These are phyloP conservation scores for Pyrenochaeta sp. DNA, from an alignment of 2,329 filamentous ascomycete genomes.

Conservation along the genomic window DNA sequence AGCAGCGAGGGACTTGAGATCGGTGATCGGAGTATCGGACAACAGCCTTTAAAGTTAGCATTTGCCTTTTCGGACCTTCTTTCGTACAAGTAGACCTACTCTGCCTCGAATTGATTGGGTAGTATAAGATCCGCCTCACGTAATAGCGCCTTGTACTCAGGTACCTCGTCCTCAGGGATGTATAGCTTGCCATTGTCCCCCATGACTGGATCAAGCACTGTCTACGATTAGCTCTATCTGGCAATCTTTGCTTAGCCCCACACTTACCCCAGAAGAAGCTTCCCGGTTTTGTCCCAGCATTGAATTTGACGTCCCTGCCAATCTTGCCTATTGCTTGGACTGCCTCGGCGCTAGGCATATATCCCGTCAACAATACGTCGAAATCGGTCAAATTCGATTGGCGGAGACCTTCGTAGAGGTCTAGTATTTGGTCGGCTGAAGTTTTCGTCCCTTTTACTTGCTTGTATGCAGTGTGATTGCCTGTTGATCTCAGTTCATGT, in stretches of 20 bases:
- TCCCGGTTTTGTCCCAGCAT: constrained; percentile 69
- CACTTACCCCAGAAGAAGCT: constrained; percentile 86
- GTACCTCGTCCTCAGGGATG: constrained; percentile 89
- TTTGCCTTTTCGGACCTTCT: not conserved
- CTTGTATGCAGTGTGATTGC: constrained; percentile 93
- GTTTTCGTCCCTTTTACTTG: constrained; percentile 87
- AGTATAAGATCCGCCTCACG: constrained; percentile 87
- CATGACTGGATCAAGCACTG: constrained; percentile 96
- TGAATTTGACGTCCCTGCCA: constrained; percentile 78
- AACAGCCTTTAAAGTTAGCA: constrained; percentile 67
- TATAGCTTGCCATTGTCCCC: constrained; percentile 93
- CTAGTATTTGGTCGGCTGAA: constrained; percentile 80
- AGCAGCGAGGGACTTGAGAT: constrained; percentile 73
- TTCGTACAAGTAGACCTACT: constrained; percentile 64
- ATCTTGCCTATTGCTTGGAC: constrained; percentile 87
- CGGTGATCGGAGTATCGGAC: constrained; percentile 82
- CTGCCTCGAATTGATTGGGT: constrained; percentile 96
- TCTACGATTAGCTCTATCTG: constrained; percentile 21
- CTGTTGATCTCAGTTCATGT: constrained; percentile 56
- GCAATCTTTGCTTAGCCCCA: not conserved
- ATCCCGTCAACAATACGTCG: constrained; percentile 93
- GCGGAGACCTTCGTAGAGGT: constrained; percentile 84
- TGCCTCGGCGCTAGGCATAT: constrained; percentile 85
- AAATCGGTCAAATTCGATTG: constrained; percentile 87
- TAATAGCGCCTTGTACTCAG: constrained; percentile 84